These are phyloP conservation scores for Atractiella rhizophila DNA, from an alignment of 768 basidiomycete species.

Conservation along the genomic window DNA sequence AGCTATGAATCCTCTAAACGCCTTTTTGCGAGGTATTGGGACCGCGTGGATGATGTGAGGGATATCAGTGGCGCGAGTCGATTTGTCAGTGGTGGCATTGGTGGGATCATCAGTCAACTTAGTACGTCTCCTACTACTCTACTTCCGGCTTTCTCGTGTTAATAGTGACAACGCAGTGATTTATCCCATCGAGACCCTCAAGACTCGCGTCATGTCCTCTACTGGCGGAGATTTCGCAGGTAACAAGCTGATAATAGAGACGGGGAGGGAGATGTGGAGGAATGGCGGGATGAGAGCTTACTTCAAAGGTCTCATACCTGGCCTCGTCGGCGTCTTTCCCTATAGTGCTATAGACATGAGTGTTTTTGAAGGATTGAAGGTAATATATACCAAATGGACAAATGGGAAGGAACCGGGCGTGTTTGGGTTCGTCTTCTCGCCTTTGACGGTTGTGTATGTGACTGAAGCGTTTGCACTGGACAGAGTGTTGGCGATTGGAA, in stretches of 20 bases:
- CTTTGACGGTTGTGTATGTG: too few relatives aligned
- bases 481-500: slow-evolving; percentile 72
- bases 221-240: slow-evolving; percentile 25
- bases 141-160: background rate
- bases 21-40: slow-evolving; percentile 71
- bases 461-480: too few relatives aligned
- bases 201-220: slow-evolving; percentile 97
- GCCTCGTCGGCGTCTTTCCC: slow-evolving; percentile 85
- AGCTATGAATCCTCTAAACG: slow-evolving; percentile 89
- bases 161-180: slow-evolving; percentile 34
- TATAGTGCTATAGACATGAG: slow-evolving; percentile 42
- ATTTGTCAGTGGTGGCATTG: slow-evolving; percentile 83
- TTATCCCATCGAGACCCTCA: slow-evolving; percentile 87
- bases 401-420: slow-evolving; percentile 73
- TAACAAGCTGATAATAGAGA: slow-evolving; percentile 28
- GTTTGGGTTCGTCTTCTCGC: slow-evolving; percentile 41
- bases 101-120: slow-evolving; percentile 78
- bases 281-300: slow-evolving; percentile 58
- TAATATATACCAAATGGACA: slow-evolving; percentile 63
- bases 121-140: slow-evolving; percentile 27
- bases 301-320: slow-evolving; percentile 75
- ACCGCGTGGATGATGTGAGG: slow-evolving; percentile 62
- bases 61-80: slow-evolving; percentile 76
- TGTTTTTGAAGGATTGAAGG: slow-evolving; percentile 84
- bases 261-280: slow-evolving; percentile 47